These are phyloP conservation scores for Fusarium mundagurra DNA, from an alignment of 2,329 filamentous ascomycete genomes.

Conservation along the genomic window DNA sequence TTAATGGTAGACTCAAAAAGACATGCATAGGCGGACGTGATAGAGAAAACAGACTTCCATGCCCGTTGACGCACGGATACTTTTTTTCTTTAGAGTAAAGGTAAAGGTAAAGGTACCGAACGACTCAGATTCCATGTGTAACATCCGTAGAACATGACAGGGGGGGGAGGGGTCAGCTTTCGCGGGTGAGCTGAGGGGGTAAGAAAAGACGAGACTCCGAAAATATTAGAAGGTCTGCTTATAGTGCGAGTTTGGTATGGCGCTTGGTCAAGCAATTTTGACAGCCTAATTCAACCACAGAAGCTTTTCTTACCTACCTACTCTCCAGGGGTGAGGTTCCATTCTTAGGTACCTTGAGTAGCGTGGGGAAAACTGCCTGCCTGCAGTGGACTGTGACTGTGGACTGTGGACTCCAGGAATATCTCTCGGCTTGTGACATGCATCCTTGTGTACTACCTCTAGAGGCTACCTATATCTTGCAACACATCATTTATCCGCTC, in stretches of 20 bases:
- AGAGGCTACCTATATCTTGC: neutral
- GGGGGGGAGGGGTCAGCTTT: constrained; percentile 6
- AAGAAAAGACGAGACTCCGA: neutral
- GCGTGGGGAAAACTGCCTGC: constrained; percentile 26
- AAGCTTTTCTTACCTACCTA: neutral
- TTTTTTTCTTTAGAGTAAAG: constrained; percentile 7
- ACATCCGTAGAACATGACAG: constrained; percentile 25
- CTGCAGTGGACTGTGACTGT: neutral
- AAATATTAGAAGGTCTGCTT: neutral
- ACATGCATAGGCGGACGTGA: constrained; percentile 31
- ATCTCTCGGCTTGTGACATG: constrained; percentile 18
- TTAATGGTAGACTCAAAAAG: constrained; percentile 23
- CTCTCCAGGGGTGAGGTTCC: neutral
- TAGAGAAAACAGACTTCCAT: constrained; percentile 30
- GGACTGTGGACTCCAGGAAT: constrained; percentile 22
- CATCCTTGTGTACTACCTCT: constrained; percentile 18
- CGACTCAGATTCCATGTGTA: constrained; percentile 42
- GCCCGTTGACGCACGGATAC: constrained; percentile 29
- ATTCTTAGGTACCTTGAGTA: constrained; percentile 6
- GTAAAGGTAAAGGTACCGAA: constrained; percentile 29
- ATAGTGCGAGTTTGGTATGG: neutral
- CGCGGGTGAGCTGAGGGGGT: neutral
- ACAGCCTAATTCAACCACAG: neutral
- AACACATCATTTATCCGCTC: constrained; percentile 6
- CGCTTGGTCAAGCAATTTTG: neutral